Evolutionary conservation across 2,329 filamentous ascomycete genomes (phyloP), one percentile per base, ranked within the genome.

Genomic region (Colletotrichum sp.): DNA sequence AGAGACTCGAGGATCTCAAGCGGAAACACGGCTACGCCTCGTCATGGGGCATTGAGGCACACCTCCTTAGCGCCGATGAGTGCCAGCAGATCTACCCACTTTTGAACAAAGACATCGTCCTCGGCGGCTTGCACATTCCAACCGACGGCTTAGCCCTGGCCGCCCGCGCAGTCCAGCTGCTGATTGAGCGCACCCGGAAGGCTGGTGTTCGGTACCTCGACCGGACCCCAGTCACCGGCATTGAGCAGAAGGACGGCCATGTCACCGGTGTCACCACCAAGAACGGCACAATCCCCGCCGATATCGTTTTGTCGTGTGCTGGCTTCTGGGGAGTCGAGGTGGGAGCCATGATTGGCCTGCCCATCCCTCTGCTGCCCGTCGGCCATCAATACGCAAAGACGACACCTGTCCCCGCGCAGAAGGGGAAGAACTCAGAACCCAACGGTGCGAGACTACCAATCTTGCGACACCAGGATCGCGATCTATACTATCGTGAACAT

Each of bases 271-370:
- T 93, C 0, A 82, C 77, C 2, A 92, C 90, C 0, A 82, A 85
- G 2, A 82, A 81, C 5, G 87, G 87, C 26, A 87, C 79, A 1
- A 85, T 92, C 24, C 83, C 88, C 0, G 91, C 91, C 1, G 91
- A 93, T 70, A 89, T 92, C 28, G 85, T 93, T 66, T 82, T 93
- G 48, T 92, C 90, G 3, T 93, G 91, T 76, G 91, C 90, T 8
- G 91, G 91, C 0, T 92, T 93, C 81, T 93, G 91, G 91, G 91
- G 91, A 13, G 91, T 92, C 9, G 91, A 93, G 79, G 84, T 93
- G 8, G 91, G 91, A 26, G 89, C 88, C 7, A 91, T 93, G 91
- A 86, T 90, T 56, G 91, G 87, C 6, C 78, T 92, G 14, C 83
- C 87, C 3, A 87, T 93, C 26, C 91, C 91, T 8, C 82, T 93